Evolutionary conservation across 1,284 basidiomycete genomes (phyloP).

Genomic region (Apiotrichum porosum): DNA sequence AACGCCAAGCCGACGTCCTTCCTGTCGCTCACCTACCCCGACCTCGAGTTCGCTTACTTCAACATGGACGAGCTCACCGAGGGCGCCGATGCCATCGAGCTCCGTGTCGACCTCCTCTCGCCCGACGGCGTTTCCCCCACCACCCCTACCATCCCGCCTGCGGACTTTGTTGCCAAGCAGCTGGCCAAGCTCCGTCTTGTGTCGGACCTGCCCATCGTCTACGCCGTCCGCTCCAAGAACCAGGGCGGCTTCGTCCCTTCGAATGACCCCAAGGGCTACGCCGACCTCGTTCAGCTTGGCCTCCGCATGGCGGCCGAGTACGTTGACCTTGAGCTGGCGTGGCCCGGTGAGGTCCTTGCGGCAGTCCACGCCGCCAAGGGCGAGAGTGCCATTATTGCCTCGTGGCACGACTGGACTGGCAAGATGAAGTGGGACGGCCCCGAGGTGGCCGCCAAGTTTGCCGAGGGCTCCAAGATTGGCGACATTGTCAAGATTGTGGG

Average conservation of each 20-base stretch:
- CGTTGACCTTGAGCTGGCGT: conserved; percentile 82
- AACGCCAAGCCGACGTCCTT: conserved; percentile 72
- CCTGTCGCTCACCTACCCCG: conserved; percentile 86
- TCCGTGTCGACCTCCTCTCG: conserved; percentile 85
- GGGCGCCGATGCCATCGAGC: conserved; percentile 89
- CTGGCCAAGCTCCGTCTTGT: conserved; percentile 71
- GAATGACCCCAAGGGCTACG: conserved; percentile 64
- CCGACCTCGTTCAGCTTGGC: conserved; percentile 72
- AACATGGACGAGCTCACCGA: conserved; percentile 67
- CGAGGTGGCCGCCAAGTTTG: conserved; percentile 65
- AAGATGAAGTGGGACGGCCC: conserved; percentile 73
- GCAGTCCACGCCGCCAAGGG: conserved; percentile 64
- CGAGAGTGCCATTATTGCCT: conserved; percentile 75
- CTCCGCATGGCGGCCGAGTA: conserved; percentile 85
- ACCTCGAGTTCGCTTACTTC: conserved; percentile 66
- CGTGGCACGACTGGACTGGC: conserved; percentile 92
- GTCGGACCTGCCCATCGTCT: conserved; percentile 81
- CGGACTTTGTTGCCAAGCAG: conserved; percentile 73
- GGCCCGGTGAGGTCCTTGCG: conserved; percentile 61
- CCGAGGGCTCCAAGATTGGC: conserved; percentile 61
- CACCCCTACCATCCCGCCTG: conserved; percentile 60
- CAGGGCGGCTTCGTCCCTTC: conserved; percentile 94
- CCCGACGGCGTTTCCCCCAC: conserved; percentile 50
- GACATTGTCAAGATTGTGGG: conserved; percentile 92
- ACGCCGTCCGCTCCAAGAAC: conserved; percentile 78